Conservation (phyloP, 331 rosid genomes). For the Rosa hybrid region DNA sequence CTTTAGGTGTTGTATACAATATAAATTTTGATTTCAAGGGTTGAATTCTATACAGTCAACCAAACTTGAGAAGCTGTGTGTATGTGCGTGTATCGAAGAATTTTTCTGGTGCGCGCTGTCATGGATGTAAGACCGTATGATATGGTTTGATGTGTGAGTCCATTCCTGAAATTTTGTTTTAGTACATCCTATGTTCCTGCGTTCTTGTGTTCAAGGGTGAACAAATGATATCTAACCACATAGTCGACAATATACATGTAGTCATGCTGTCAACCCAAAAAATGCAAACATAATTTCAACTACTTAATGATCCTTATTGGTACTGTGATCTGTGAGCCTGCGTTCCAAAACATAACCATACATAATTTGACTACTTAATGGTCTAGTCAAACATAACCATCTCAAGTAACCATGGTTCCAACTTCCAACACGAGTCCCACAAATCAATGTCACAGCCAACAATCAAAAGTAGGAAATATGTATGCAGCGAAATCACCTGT, state of each 20-base stretch:
- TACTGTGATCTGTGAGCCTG: background rate
- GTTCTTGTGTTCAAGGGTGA: background rate
- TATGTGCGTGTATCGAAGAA: background rate
- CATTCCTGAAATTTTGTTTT: background rate
- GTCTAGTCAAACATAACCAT: background rate
- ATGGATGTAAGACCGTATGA: background rate
- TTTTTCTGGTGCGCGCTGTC: background rate
- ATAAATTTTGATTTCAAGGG: background rate
- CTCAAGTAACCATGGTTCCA: background rate
- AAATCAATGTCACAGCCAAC: background rate
- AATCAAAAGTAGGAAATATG: constrained; percentile 1
- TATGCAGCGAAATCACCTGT: background rate
- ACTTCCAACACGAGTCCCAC: background rate
- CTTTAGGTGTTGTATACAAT: background rate
- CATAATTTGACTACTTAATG: too few relatives aligned
- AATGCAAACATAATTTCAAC: background rate
- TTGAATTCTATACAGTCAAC: background rate
- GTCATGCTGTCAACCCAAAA: background rate
- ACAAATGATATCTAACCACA: background rate
- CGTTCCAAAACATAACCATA: background rate
- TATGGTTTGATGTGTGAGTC: background rate
- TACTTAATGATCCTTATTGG: background rate
- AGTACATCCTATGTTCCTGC: background rate
- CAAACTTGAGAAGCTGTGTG: background rate
- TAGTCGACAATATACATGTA: background rate